Evolutionary conservation across 2,329 filamentous ascomycete species (phyloP), one percentile per base, ranked within the genome.

Genomic region (Penicillium sp.): DNA sequence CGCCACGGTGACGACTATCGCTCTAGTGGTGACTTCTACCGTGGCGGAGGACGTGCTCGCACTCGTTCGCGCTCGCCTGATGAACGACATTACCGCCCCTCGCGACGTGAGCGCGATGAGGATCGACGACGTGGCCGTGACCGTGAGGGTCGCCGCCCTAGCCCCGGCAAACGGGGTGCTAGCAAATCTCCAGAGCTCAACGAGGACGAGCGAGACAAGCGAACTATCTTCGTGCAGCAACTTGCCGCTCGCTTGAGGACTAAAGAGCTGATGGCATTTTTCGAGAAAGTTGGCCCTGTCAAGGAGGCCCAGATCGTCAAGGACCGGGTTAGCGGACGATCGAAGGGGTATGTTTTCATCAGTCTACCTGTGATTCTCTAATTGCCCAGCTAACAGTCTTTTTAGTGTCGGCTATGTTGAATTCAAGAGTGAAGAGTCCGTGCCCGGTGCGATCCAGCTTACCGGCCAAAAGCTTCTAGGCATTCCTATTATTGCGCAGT

Each of bases 241-340:
- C 88, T 99, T 69, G 94, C 94, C 62, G 92, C 92, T 62, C 90
- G 94, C 68, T 83, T 97, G 60, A 87, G 93, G 64, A 96, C 90
- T 49, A 91, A 91, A 68, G 91, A 97, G 73, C 81, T 99, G 58
- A 93, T 95, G 73, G 84, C 87, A 56, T 99, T 99, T 73, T 99
- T 99, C 68, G 91, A 96, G 72, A 92, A 93, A 75, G 89, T 94
- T 65, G 94, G 94, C 58, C 87, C 90, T 32, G 94, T 99, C 49
- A 95, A 94, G 65, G 94, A 97, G 73, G 94, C 94, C 44, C 94
- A 97, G 78, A 99, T 99, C 67, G 94, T 99, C 46, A 97, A 97
- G 76, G 94, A 99, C 67, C 85, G 94, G 57, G 92, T 99, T 58
- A 97, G 91, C 76, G 90, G 91, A 65, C 90, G 94, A 76, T 97